Base-by-base conservation (phyloP, 169 alveolate genomes). In the Eimeria falciformis region DNA sequence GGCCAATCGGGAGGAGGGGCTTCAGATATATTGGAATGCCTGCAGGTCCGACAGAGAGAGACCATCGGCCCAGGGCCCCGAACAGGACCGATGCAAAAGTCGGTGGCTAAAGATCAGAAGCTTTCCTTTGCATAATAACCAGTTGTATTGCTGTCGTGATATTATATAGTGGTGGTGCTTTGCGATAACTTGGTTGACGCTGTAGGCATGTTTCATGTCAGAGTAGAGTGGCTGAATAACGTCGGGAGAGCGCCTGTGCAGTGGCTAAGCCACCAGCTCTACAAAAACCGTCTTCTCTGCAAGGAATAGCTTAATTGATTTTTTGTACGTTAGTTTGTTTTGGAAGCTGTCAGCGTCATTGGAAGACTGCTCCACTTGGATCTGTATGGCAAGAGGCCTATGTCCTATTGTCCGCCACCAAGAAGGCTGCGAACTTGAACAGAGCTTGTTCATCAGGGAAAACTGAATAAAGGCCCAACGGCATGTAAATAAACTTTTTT, bases 11-110 rank as follows among this genome's bases (percentile, higher is more conserved):
- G 40, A 2, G 0, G 4, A 33, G 40, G 40, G 40, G 40, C 40
- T 33, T 33, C 40, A 33, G 40, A 33, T 33, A 33, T 33, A 33
- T 33, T 33, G 40, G 40, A 33, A 33, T 1, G 40, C 40, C 40
- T 33, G 40, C 40, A 33, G 40, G 40, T 33, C 40, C 40, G 40
- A 2, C 40, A 2, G 40, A 62, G 56, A 2, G 40, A 62, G 56
- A 81, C 90, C 90, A 81, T 81, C 90, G 90, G 90, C 90, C 90
- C 90, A 81, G 90, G 90, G 90, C 62, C 90, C 90, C 90, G 77
- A 33, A 75, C 77, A 56, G 58, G 77, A 75, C 69, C 27, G 55
- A 53, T 56, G 77, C 90, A 37, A 11, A 25, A 23, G 29, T 33
- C 71, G 77, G 46, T 81, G 77, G 90, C 90, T 81, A 68, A 27